phyloP scores from a whole-genome alignment of 805 yeast genomes.

The Wickerhamiella allomyrinae region DNA sequence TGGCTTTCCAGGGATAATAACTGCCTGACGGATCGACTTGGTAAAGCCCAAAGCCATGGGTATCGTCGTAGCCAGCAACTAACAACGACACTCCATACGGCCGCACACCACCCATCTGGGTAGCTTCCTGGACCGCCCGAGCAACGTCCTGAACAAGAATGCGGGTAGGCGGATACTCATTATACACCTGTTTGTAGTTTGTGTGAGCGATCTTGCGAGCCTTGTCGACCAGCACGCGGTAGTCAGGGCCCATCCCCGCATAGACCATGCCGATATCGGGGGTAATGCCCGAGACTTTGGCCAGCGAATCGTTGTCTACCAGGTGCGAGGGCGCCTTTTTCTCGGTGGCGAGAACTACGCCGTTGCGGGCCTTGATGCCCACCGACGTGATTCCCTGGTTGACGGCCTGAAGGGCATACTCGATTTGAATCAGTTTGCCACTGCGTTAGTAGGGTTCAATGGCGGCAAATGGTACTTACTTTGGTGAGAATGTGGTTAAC shows the following conservation, averaged over 20 bases:
- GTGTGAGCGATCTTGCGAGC: constrained; percentile 90
- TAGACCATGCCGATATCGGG: constrained; percentile 96
- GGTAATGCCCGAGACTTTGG: constrained; percentile 70
- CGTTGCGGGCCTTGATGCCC: constrained; percentile 90
- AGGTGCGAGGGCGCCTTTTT: constrained; percentile 73
- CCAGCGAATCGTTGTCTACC: constrained; percentile 55
- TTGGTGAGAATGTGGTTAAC: constrained; percentile 92
- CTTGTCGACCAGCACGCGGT: constrained; percentile 82
- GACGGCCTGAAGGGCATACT: constrained; percentile 92
- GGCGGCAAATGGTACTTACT: constrained; percentile 50
- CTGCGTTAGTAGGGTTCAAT: constrained; percentile 31
- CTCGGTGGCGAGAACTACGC: constrained; percentile 93
- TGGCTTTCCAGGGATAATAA: constrained; percentile 98
- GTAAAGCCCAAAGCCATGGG: constrained; percentile 63
- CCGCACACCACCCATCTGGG: constrained; percentile 96
- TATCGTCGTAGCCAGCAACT: constrained; percentile 86
- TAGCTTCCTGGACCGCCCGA: constrained; percentile 94
- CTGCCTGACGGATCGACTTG: constrained; percentile 98
- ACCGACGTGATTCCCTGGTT: constrained; percentile 95
- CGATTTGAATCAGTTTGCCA: constrained; percentile 95
- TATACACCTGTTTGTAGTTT: constrained; percentile 80
- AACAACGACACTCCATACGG: constrained; percentile 95
- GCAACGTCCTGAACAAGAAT: constrained; percentile 91
- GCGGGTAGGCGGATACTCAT: constrained; percentile 94
- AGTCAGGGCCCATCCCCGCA: constrained; percentile 98